Percentiles rank a stretch among this genome's conserved stretches.
Conservation (phyloP, 106 monocot species). For the Dioscorea dumetorum region DNA sequence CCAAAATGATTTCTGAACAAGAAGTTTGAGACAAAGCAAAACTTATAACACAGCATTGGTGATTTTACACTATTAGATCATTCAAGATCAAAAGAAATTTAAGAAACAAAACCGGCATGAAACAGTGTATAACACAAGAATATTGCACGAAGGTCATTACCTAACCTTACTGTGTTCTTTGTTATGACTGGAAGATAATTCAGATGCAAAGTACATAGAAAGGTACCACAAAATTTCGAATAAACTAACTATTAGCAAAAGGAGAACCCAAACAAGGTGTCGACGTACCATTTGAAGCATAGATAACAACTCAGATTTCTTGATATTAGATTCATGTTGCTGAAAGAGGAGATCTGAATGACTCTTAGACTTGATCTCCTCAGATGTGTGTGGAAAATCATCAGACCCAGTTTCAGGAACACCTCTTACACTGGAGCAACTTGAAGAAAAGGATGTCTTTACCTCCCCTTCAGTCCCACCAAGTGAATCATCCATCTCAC, state of each 20-base stretch:
- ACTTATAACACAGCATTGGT: no score
- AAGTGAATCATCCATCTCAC: constrained; percentile 25
- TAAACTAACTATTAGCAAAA: background rate
- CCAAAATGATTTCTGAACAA: no score
- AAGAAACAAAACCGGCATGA: no score
- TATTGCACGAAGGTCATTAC: no score
- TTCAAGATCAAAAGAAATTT: no score
- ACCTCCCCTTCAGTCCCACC: constrained; percentile 16
- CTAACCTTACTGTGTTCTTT: no score
- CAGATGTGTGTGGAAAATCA: constrained; percentile 11
- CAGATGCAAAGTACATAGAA: no score
- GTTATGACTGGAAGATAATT: no score
- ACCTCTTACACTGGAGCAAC: constrained; percentile 13
- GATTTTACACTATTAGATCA: no score
- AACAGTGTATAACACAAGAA: no score
- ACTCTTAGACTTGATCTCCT: constrained; percentile 5
- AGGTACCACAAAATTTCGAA: background rate
- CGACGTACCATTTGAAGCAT: constrained; percentile 57
- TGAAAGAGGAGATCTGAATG: background rate
- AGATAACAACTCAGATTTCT: constrained; percentile 44
- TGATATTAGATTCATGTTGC: constrained; percentile 6
- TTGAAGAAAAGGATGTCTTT: constrained; percentile 23
- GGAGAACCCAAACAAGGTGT: background rate
- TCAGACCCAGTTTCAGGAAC: background rate
- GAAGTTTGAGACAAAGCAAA: no score